Base-by-base conservation (phyloP, 306 rosid genomes). In the Canavalia gladiata region DNA sequence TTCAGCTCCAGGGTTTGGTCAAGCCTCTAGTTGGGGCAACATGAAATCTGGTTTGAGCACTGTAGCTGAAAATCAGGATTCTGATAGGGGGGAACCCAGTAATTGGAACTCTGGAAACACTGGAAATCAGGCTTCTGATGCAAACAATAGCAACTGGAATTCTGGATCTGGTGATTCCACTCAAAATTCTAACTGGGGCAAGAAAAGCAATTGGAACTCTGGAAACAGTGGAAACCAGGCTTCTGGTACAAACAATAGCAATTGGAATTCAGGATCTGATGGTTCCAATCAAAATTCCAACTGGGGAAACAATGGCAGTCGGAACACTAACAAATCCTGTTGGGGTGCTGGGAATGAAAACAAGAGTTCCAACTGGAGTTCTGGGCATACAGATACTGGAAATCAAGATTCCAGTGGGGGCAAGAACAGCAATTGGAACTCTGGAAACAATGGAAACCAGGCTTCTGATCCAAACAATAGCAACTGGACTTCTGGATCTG, bases 191-290 rank as follows among this genome's bases (percentile, higher is more conserved):
- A 75, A 35, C 37, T 62, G 82, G 81, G 76, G 74, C 57, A 76
- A 49, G 59, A 85, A 85, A 55, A 39, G n/a, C 60, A 72, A 46
- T 42, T 87, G 84, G 90, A 81, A 64, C 68, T 71, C 85, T 56
- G 87, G 65, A 29, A 18, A 54, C 33, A 9, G 35, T 55, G 78
- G 67, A 80, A 76, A 59, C 72, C 77, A 35, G 64, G 77, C 76
- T 58, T 57, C 85, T 35, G 73, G 59, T 35, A 4, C 7, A 3
- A 83, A 43, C 7, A 58, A 68, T 2, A 68, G 64, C 62, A 75
- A 57, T 41, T 84, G 83, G 86, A 78, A 60, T 45, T 65, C 69
- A 18, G 80, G 75, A 4, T 80, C 79, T 34, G 67, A 30, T 55
- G 59, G 57, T 63, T 67, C 68, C 8, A 77, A 77, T 77, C 46